A percentile compares a stretch with the other conserved stretches of the same genome.
phyloP scores from a whole-genome alignment of 768 basidiomycete species.

The Kwoniella sp. region DNA sequence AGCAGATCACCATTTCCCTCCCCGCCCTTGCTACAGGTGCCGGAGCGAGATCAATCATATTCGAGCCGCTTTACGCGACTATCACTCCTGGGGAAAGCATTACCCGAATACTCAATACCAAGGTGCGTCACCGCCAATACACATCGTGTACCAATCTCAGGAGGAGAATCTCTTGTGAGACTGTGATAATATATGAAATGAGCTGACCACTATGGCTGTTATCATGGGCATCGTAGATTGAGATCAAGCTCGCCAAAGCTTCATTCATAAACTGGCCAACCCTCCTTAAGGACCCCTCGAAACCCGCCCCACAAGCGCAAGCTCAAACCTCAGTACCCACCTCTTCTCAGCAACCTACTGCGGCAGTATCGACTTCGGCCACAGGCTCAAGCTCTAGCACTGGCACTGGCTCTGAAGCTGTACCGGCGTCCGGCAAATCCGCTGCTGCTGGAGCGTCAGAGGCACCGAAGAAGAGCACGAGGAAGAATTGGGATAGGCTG shows the following conservation, averaged over 20 bases:
- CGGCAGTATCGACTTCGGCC: slow-evolving; percentile 7
- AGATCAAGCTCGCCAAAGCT: slow-evolving; percentile 74
- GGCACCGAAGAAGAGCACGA: slow-evolving; percentile 53
- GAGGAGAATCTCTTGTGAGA: background rate
- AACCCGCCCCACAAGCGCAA: background rate
- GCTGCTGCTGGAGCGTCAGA: slow-evolving; percentile 27
- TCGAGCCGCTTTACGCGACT: slow-evolving; percentile 80
- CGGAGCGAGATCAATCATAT: slow-evolving; percentile 65
- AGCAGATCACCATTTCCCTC: slow-evolving; percentile 5
- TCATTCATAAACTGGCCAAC: slow-evolving; percentile 68
- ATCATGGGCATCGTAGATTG: slow-evolving; percentile 59
- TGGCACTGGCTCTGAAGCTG: background rate
- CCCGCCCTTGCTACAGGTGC: slow-evolving; percentile 7
- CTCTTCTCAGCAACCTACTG: background rate
- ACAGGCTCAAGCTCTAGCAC: slow-evolving; percentile 42
- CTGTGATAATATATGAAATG: too few relatives aligned
- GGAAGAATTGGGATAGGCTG: slow-evolving; percentile 88
- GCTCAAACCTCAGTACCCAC: background rate
- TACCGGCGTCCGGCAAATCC: too few relatives aligned
- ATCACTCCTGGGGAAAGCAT: slow-evolving; percentile 69
- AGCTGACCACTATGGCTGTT: too few relatives aligned
- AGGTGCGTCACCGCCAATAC: slow-evolving; percentile 55
- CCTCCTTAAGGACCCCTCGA: slow-evolving; percentile 16
- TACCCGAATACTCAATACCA: slow-evolving; percentile 77
- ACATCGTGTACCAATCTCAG: background rate